phyloP scores from a whole-genome alignment of 306 rosid species.

The Alnus rubra region DNA sequence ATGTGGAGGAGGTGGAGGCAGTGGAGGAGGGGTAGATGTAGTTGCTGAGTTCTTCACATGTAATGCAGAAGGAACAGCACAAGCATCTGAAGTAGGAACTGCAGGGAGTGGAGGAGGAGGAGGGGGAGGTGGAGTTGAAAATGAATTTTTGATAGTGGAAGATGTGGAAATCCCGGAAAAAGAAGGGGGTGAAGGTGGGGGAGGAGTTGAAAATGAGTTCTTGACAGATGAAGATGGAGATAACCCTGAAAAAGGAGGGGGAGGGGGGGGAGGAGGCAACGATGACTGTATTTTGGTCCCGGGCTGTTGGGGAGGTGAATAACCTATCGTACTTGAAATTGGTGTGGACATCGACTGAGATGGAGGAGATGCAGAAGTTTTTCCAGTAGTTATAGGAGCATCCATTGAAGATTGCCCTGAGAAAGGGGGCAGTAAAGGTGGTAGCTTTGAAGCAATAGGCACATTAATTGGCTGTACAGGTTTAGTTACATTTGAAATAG shows the following conservation, averaged over 20 bases:
- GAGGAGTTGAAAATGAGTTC: constrained; percentile 25
- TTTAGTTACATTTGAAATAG: constrained; percentile 38
- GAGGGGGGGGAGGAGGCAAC: constrained; percentile 23
- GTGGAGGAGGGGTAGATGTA: constrained; percentile 41
- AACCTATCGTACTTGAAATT: constrained; percentile 25
- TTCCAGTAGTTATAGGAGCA: constrained; percentile 25
- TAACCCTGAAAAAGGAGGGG: constrained; percentile 25
- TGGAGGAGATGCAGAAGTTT: constrained; percentile 31
- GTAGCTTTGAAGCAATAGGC: constrained; percentile 35
- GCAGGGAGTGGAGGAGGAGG: constrained; percentile 42
- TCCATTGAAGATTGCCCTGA: constrained; percentile 36
- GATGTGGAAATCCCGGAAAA: constrained; percentile 29
- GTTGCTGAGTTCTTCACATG: constrained; percentile 14
- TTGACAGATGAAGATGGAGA: constrained; percentile 20
- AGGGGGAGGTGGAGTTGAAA: constrained; percentile 31
- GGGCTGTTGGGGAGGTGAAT: constrained; percentile 21
- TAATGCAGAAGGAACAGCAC: constrained; percentile 7
- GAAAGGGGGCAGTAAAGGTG: constrained; percentile 25
- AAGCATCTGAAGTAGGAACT: constrained; percentile 14
- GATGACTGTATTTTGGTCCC: constrained; percentile 35
- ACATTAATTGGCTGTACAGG: constrained; percentile 35
- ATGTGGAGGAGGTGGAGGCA: constrained; percentile 63
- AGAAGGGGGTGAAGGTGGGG: constrained; percentile 33
- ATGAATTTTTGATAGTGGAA: constrained; percentile 28
- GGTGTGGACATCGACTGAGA: constrained; percentile 20